A percentile compares a stretch with the other conserved stretches of the same genome.
Evolutionary conservation across 345 rosid species (phyloP).

Genomic region (Ceriops zippeliana): DNA sequence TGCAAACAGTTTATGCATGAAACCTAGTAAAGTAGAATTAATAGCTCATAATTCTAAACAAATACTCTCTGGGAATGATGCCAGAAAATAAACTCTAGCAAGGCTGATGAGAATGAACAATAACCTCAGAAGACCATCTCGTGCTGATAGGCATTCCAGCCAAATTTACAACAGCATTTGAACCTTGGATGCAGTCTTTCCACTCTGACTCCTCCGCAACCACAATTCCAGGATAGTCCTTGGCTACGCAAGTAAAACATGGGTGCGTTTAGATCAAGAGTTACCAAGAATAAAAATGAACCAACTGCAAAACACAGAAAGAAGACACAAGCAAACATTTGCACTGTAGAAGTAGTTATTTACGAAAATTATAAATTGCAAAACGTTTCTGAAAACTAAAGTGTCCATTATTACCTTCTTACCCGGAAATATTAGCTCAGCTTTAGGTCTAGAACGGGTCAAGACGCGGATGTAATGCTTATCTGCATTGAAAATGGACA

Average conservation of each 20-base stretch:
- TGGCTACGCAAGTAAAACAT: slow-evolving; percentile 37
- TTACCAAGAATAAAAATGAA: slow-evolving; percentile 3
- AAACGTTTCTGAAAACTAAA: not conserved
- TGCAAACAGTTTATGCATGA: too few relatives aligned
- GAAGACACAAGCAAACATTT: too few relatives aligned
- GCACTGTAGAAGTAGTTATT: too few relatives aligned
- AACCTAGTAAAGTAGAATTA: too few relatives aligned
- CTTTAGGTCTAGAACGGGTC: slow-evolving; percentile 85
- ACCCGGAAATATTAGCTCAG: slow-evolving; percentile 89
- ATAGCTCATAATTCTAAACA: too few relatives aligned
- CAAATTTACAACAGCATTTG: slow-evolving; percentile 86
- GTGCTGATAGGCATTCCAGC: slow-evolving; percentile 90
- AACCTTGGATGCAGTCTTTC: slow-evolving; percentile 65
- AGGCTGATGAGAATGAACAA: slow-evolving; percentile 9
- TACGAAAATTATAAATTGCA: too few relatives aligned
- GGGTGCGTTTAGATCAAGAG: not conserved
- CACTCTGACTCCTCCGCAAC: slow-evolving; percentile 77
- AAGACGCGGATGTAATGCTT: slow-evolving; percentile 64
- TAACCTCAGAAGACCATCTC: slow-evolving; percentile 92
- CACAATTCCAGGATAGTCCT: slow-evolving; percentile 61
- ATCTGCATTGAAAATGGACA: slow-evolving; percentile 40
- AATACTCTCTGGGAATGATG: too few relatives aligned
- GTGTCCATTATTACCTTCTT: slow-evolving; percentile 71
- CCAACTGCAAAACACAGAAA: not conserved
- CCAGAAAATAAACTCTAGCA: not conserved